Evolutionary conservation across 371 early-diverging fungal genomes (phyloP).

Genomic region (Basidiobolus heterosporus): DNA sequence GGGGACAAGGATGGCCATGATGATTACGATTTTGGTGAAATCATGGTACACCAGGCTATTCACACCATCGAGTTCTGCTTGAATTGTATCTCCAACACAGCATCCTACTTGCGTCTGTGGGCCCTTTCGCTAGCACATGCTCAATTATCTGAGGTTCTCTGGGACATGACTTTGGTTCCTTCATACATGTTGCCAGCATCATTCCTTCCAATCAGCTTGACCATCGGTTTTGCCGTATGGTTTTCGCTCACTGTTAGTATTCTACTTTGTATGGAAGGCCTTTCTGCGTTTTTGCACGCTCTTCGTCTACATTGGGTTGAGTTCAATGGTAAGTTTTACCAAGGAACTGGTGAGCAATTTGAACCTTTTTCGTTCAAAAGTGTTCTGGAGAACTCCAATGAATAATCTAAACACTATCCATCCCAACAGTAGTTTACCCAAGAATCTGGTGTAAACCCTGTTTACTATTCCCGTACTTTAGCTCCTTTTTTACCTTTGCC

Average conservation of each 20-base stretch:
- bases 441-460: no score
- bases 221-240: conserved; percentile 66
- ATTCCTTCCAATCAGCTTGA: conserved; percentile 36
- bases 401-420: conserved; percentile 1
- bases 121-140: conserved; percentile 98
- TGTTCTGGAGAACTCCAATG: conserved; percentile 20
- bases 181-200: conserved; percentile 27
- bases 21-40: conserved; percentile 77
- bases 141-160: conserved; percentile 94
- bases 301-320: conserved; percentile 99
- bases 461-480: no score
- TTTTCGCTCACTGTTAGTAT: conserved; percentile 71
- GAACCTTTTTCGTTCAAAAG: conserved; percentile 40
- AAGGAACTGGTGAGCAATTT: conserved; percentile 68
- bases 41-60: conserved; percentile 92
- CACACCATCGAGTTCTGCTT: conserved; percentile 99
- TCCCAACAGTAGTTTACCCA: no score
- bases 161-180: conserved; percentile 82
- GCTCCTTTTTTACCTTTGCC: no score
- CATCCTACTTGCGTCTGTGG: conserved; percentile 99
- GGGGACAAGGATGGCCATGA: conserved; percentile 23
- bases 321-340: conserved; percentile 97
- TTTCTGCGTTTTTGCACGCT: conserved; percentile 97
- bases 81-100: conserved; percentile 96
- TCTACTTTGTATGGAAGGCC: conserved; percentile 93